These are phyloP conservation scores for Candida tammaniensis DNA, from an alignment of 805 yeast species.

Conservation along the genomic window DNA sequence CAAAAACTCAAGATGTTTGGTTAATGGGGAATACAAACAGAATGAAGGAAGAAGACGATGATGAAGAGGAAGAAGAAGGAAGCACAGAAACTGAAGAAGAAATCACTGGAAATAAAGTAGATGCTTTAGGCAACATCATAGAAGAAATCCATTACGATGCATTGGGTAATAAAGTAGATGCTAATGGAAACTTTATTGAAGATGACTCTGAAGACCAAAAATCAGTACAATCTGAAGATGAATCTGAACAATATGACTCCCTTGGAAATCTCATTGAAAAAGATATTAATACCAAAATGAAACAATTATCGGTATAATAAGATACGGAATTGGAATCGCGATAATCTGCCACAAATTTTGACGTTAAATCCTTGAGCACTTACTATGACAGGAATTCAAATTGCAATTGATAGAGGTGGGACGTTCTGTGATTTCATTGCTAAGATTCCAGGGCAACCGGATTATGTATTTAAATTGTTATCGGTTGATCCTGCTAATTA, in stretches of 20 bases:
- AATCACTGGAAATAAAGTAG: conserved; percentile 3
- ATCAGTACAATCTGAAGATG: no score
- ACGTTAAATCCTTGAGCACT: background rate
- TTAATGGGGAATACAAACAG: conserved; percentile 75
- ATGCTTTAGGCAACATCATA: conserved; percentile 10
- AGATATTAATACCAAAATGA: background rate
- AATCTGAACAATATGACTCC: conserved; percentile 18
- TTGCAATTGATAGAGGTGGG: conserved; percentile 63
- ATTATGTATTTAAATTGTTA: conserved; percentile 69
- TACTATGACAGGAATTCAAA: conserved; percentile 15
- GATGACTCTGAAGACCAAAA: conserved; percentile 1
- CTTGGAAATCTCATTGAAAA: conserved; percentile 17
- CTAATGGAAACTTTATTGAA: conserved; percentile 4
- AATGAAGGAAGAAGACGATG: conserved; percentile 15
- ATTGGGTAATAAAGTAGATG: conserved; percentile 4
- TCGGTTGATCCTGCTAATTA: conserved; percentile 90
- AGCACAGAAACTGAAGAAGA: conserved; percentile 6
- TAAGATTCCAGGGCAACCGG: conserved; percentile 48
- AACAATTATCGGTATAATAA: no score
- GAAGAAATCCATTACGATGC: conserved; percentile 8
- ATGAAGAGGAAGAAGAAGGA: conserved; percentile 11
- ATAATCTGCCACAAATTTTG: background rate
- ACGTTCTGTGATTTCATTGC: conserved; percentile 80
- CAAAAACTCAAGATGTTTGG: conserved; percentile 65
- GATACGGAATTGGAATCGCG: background rate